Conservation (phyloP, 2,329 filamentous ascomycete genomes). For the Monilinia polystroma region DNA sequence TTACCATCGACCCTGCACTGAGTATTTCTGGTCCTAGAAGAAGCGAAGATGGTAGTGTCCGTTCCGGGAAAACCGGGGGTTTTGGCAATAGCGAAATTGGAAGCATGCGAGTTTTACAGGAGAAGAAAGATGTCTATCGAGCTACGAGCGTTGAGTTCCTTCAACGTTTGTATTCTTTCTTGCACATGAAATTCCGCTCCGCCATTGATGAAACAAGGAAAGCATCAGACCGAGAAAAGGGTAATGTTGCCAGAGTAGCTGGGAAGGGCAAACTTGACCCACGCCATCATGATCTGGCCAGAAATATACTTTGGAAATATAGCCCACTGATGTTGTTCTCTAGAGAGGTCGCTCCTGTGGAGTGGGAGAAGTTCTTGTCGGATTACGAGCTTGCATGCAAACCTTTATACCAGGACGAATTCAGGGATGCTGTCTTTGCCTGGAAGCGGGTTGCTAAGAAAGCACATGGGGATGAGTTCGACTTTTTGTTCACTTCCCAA, state of each 20-base stretch:
- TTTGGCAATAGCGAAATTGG: constrained; percentile 55
- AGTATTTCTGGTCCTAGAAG: constrained; percentile 47
- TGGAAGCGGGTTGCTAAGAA: constrained; percentile 82
- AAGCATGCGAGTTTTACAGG: constrained; percentile 89
- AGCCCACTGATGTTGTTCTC: constrained; percentile 84
- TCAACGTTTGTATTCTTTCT: constrained; percentile 74
- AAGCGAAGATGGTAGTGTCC: constrained; percentile 42
- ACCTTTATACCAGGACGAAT: constrained; percentile 77
- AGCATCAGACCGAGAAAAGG: constrained; percentile 50
- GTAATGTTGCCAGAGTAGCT: constrained; percentile 51
- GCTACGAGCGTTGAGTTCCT: constrained; percentile 75
- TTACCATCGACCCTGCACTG: constrained; percentile 85
- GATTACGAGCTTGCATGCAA: constrained; percentile 77
- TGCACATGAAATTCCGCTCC: constrained; percentile 76
- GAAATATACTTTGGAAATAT: constrained; percentile 81
- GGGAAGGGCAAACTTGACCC: constrained; percentile 64
- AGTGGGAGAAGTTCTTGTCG: constrained; percentile 78
- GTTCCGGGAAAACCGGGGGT: constrained; percentile 44
- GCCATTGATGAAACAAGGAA: constrained; percentile 69
- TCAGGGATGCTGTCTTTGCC: constrained; percentile 70
- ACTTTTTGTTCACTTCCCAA: constrained; percentile 83
- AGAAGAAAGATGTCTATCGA: constrained; percentile 89
- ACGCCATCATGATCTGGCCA: constrained; percentile 67
- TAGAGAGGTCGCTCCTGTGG: constrained; percentile 75
- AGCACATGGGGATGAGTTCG: constrained; percentile 71